Conservation (phyloP, 2,329 filamentous ascomycete species). For the Arachnomyces sp. region DNA sequence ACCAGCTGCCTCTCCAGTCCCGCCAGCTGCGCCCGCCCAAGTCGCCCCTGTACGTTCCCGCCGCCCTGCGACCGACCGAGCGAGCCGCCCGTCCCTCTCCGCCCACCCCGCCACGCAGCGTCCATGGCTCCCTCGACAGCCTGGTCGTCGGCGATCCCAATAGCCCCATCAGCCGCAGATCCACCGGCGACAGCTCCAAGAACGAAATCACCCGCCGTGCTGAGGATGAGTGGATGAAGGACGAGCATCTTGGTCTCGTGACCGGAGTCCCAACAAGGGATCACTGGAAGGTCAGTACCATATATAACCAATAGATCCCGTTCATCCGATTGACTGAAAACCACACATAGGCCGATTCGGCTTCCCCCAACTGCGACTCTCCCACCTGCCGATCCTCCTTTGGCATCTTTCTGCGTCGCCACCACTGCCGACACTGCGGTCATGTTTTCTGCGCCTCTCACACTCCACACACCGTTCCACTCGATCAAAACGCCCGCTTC, state of each 20-base stretch:
- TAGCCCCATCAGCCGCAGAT: slow-evolving; percentile 30
- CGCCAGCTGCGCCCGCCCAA: slow-evolving; percentile 54
- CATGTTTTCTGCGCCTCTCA: slow-evolving; percentile 58
- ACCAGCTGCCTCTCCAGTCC: slow-evolving; percentile 33
- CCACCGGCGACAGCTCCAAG: slow-evolving; percentile 33
- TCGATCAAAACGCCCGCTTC: slow-evolving; percentile 58
- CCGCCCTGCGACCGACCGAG: slow-evolving; percentile 55
- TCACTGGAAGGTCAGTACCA: slow-evolving; percentile 57
- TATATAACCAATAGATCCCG: not conserved
- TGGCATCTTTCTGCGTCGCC: slow-evolving; percentile 54
- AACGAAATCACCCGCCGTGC: slow-evolving; percentile 40
- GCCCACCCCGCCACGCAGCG: slow-evolving; percentile 45
- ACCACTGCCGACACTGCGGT: slow-evolving; percentile 61
- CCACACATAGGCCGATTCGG: slow-evolving; percentile 46
- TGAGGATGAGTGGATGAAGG: slow-evolving; percentile 47
- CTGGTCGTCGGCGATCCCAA: slow-evolving; percentile 30
- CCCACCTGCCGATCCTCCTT: slow-evolving; percentile 53
- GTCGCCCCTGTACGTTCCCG: slow-evolving; percentile 56
- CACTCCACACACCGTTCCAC: slow-evolving; percentile 48
- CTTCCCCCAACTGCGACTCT: slow-evolving; percentile 50
- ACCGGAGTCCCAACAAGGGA: slow-evolving; percentile 54
- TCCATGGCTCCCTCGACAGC: slow-evolving; percentile 48
- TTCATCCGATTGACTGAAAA: not conserved
- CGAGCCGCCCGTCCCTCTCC: slow-evolving; percentile 39
- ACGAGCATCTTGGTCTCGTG: slow-evolving; percentile 47